Evolutionary conservation across 208 protist genomes (phyloP).

Genomic region (Borovskyia barvae): DNA sequence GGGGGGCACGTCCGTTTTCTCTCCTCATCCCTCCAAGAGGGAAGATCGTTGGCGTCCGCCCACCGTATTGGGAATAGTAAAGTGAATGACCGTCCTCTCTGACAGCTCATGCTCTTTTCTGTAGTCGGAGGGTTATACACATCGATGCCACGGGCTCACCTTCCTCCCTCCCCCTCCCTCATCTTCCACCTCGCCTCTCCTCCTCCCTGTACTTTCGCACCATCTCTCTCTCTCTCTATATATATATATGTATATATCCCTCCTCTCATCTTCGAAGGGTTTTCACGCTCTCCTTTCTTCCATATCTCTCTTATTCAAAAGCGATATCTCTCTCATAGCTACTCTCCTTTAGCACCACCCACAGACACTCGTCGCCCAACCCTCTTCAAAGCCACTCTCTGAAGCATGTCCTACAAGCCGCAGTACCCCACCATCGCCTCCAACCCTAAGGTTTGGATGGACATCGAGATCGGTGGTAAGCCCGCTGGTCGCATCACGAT

Average conservation of each 20-base stretch:
- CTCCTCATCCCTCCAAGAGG: no score
- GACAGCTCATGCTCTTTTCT: no score
- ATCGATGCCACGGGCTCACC: no score
- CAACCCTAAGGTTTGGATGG: constrained; percentile 74
- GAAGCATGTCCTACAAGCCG: constrained; percentile 84
- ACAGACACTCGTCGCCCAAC: background rate
- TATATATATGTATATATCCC: background rate
- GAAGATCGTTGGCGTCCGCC: no score
- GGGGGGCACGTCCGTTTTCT: no score
- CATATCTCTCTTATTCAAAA: background rate
- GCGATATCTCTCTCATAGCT: background rate
- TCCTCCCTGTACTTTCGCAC: constrained; percentile 1
- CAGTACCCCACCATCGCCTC: constrained; percentile 69
- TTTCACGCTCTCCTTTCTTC: background rate
- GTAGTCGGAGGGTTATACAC: no score
- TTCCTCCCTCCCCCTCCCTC: no score
- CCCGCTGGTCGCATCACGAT: constrained; percentile 39
- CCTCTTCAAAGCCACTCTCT: no score
- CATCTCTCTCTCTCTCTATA: background rate
- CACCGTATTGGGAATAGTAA: no score
- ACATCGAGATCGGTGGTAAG: constrained; percentile 42
- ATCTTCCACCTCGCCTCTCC: no score
- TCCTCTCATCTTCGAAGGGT: constrained; percentile 14
- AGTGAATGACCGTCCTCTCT: no score
- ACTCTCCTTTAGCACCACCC: constrained; percentile 11